phyloP scores from a whole-genome alignment of 169 alveolate genomes.

The Plasmodium chabaudi region DNA sequence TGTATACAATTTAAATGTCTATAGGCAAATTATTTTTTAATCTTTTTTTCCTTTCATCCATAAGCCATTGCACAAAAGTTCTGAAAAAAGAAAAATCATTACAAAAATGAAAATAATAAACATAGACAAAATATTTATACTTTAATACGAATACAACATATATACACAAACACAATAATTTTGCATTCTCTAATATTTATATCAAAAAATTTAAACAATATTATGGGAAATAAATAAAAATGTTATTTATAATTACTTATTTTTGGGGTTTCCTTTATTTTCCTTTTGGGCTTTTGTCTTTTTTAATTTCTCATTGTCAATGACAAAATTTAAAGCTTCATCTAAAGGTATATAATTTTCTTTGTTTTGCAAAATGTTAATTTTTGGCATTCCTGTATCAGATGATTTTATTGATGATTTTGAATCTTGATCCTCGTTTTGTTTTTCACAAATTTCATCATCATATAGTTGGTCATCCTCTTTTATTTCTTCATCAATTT shows the following conservation, averaged over 20 bases:
- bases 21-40: constrained; percentile 72
- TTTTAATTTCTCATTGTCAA: constrained; percentile 60
- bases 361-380: constrained; percentile 60
- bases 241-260: constrained; percentile 17
- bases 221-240: not conserved
- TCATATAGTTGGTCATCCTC: constrained; percentile 2
- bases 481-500: not conserved
- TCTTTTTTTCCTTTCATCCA: constrained; percentile 73
- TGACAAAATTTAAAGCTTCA: constrained; percentile 65
- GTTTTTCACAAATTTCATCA: not conserved
- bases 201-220: not conserved
- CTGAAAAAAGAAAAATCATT: constrained; percentile 48
- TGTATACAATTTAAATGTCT: constrained; percentile 30
- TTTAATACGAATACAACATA: not conserved
- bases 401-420: constrained; percentile 57
- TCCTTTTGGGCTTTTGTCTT: constrained; percentile 57
- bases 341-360: constrained; percentile 71
- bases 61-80: constrained; percentile 73
- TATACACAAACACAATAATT: too few species aligned
- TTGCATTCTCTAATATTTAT: too few species aligned
- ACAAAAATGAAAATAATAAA: constrained; percentile 3
- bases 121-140: not conserved
- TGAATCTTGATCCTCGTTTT: constrained; percentile 3
- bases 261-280: constrained; percentile 34
- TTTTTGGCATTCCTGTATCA: constrained; percentile 62